Conservation (phyloP, 2,329 filamentous ascomycete genomes). For the Xylaria sp. region DNA sequence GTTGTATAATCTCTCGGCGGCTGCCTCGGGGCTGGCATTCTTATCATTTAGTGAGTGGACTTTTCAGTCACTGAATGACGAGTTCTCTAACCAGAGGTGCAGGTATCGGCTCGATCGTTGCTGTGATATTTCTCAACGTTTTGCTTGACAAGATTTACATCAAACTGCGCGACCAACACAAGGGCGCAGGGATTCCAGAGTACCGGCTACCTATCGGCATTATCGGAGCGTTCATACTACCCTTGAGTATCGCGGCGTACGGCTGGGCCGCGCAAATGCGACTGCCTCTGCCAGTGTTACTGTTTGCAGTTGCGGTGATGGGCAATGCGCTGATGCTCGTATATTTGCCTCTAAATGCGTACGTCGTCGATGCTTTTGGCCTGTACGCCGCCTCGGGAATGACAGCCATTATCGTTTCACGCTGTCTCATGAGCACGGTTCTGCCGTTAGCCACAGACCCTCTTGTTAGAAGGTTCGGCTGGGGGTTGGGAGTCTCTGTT, state of each 20-base stretch:
- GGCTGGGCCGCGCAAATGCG: constrained; percentile 62
- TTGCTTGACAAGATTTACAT: constrained; percentile 66
- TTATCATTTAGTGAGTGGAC: constrained; percentile 62
- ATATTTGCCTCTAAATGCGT: constrained; percentile 63
- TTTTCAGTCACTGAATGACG: not conserved
- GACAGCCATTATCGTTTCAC: constrained; percentile 65
- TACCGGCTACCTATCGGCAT: constrained; percentile 65
- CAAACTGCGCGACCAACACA: constrained; percentile 54
- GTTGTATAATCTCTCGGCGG: constrained; percentile 61
- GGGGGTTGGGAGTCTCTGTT: constrained; percentile 62
- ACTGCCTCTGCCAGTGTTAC: constrained; percentile 56
- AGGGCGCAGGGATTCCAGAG: constrained; percentile 61
- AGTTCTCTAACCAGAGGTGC: constrained; percentile 34
- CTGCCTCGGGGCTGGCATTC: constrained; percentile 64
- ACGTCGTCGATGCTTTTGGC: constrained; percentile 68
- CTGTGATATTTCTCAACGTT: constrained; percentile 62
- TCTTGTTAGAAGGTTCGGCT: constrained; percentile 60
- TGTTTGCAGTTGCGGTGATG: constrained; percentile 58
- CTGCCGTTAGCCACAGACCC: constrained; percentile 63
- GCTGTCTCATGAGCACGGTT: constrained; percentile 67
- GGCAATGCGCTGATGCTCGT: constrained; percentile 60
- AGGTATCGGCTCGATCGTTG: constrained; percentile 62
- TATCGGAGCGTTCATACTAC: constrained; percentile 59
- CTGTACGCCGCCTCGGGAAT: constrained; percentile 67
- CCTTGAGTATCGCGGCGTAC: constrained; percentile 58